Evolutionary conservation across 441 rosid species (phyloP).

Genomic region (Corymbia calophylla): DNA sequence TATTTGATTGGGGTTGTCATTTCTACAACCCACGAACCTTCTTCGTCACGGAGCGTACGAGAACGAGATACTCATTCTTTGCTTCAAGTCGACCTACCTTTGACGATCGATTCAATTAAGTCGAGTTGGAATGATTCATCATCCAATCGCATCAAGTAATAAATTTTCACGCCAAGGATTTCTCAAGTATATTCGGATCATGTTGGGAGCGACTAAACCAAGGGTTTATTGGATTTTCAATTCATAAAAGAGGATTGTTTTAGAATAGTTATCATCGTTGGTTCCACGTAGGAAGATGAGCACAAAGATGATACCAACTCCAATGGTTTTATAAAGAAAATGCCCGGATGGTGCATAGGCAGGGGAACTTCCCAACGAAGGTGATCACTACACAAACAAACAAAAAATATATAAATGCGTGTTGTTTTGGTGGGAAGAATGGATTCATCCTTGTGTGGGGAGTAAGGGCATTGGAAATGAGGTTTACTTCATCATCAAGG

Average conservation of each 20-base stretch:
- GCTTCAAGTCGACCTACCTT: neutral
- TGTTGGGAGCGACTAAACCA: neutral
- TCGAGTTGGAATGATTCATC: neutral
- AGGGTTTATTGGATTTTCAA: too few species aligned
- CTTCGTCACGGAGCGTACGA: accelerated
- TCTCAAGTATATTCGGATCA: neutral
- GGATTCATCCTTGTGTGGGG: neutral
- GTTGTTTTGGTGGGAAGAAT: neutral
- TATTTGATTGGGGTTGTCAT: neutral
- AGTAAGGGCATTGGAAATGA: neutral
- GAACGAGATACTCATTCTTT: neutral
- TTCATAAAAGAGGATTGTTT: too few species aligned
- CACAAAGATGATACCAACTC: neutral
- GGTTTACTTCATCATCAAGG: neutral
- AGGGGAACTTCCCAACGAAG: neutral
- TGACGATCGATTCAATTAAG: neutral
- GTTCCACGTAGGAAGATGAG: neutral
- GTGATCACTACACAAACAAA: neutral
- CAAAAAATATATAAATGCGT: too few species aligned
- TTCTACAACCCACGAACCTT: neutral
- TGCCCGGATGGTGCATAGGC: neutral
- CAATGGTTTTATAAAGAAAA: too few species aligned
- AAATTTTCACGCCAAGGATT: accelerated
- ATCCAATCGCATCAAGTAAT: accelerated
- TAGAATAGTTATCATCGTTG: neutral